phyloP scores from a whole-genome alignment of 768 basidiomycete genomes.

The Lactarius tabidus region DNA sequence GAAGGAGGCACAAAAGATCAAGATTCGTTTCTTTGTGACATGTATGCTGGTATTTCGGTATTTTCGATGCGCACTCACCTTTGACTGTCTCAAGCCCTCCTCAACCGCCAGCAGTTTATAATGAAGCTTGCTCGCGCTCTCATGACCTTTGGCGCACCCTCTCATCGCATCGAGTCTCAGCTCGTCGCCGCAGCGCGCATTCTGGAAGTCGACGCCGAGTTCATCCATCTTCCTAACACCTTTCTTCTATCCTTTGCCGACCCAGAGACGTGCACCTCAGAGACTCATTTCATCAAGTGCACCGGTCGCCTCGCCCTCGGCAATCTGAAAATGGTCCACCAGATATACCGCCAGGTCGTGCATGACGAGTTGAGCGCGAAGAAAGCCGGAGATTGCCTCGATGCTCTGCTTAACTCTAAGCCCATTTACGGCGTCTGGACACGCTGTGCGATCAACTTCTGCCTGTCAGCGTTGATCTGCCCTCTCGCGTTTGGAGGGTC shows the following conservation, averaged over 20 bases:
- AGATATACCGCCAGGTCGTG: conserved; percentile 79
- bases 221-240: conserved; percentile 74
- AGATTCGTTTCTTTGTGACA: conserved; percentile 65
- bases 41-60: conserved; percentile 39
- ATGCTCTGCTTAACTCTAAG: conserved; percentile 55
- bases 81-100: conserved; percentile 50
- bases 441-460: conserved; percentile 64
- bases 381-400: conserved; percentile 58
- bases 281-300: conserved; percentile 84
- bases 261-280: conserved; percentile 75
- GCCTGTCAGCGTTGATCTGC: conserved; percentile 70
- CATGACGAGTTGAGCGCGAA: conserved; percentile 87
- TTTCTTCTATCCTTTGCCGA: conserved; percentile 86
- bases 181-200: conserved; percentile 82
- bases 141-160: conserved; percentile 88
- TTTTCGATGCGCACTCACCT: background rate
- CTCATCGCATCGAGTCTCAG: conserved; percentile 89
- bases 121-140: conserved; percentile 80
- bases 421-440: conserved; percentile 60
- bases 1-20: conserved; percentile 56
- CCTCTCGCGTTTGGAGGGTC: conserved; percentile 83
- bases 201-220: conserved; percentile 87
- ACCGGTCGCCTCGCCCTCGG: conserved; percentile 73
- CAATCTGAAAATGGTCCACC: conserved; percentile 76
- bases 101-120: conserved; percentile 79